Conservation (phyloP, 2,329 filamentous ascomycete species). For the Penicillium sp. region DNA sequence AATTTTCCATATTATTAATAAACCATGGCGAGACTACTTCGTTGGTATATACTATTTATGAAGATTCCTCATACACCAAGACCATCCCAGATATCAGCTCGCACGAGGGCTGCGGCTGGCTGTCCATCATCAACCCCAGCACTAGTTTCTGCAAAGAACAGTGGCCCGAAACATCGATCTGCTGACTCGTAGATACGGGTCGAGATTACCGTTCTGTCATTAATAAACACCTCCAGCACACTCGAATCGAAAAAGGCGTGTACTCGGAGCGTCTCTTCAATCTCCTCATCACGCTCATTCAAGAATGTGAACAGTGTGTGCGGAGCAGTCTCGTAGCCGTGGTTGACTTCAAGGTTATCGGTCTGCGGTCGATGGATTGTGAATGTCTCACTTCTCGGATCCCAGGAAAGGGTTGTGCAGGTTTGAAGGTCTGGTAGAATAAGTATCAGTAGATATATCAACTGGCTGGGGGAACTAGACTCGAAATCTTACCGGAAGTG, state of each 20-base stretch:
- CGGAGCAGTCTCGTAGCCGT: conserved; percentile 39
- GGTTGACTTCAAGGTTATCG: conserved; percentile 36
- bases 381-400: conserved; percentile 41
- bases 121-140: background rate
- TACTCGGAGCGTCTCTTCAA: conserved; percentile 42
- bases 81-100: conserved; percentile 28
- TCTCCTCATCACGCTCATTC: conserved; percentile 15
- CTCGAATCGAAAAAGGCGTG: conserved; percentile 45
- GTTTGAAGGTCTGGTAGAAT: conserved; percentile 26
- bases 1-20: background rate
- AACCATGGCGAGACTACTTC: too few species aligned
- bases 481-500: conserved; percentile 12
- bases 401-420: conserved; percentile 44
- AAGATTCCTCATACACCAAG: conserved; percentile 8
- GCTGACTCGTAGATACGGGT: conserved; percentile 38
- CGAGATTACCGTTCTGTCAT: conserved; percentile 44
- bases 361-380: conserved; percentile 38
- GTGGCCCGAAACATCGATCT: conserved; percentile 13
- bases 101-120: conserved; percentile 14
- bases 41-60: too few species aligned
- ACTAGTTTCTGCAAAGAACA: conserved; percentile 25
- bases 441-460: background rate
- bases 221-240: conserved; percentile 50
- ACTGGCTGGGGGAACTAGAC: background rate
- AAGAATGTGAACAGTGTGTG: conserved; percentile 49